Conservation (phyloP, 495 filamentous ascomycete genomes). For the Articulospora tetracladia region DNA sequence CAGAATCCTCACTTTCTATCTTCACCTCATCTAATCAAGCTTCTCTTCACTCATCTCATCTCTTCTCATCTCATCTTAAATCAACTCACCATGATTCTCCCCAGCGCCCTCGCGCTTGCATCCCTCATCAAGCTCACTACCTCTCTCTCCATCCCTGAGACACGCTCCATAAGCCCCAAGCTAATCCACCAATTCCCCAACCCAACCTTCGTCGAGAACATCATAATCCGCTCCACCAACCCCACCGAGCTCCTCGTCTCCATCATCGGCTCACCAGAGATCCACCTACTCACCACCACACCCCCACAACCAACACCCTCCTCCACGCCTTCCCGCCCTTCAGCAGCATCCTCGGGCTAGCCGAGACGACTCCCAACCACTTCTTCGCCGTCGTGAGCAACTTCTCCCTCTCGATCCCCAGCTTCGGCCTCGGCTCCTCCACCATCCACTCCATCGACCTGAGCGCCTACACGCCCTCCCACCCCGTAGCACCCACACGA, state of each 20-base stretch:
- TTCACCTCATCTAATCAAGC: not conserved
- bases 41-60: not conserved
- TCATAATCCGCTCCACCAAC: not conserved
- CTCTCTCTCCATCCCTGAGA: not conserved
- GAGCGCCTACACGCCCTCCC: not conserved
- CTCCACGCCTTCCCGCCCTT: slow-evolving; percentile 20
- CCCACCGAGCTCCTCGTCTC: not conserved
- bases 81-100: not conserved
- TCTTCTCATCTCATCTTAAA: not conserved
- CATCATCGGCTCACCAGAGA: slow-evolving; percentile 14
- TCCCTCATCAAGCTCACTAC: not conserved
- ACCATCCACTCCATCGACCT: slow-evolving; percentile 13
- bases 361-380: slow-evolving; percentile 26
- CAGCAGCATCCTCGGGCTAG: slow-evolving; percentile 29
- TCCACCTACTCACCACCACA: slow-evolving; percentile 34
- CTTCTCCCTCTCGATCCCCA: slow-evolving; percentile 13
- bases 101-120: not conserved
- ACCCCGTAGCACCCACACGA: not conserved
- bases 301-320: slow-evolving; percentile 11
- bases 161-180: not conserved
- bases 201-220: not conserved
- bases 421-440: not conserved
- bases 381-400: slow-evolving; percentile 26
- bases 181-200: not conserved
- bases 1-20: not conserved